phyloP scores from a whole-genome alignment of 2,329 filamentous ascomycete genomes.

The Colletotrichum melonis region DNA sequence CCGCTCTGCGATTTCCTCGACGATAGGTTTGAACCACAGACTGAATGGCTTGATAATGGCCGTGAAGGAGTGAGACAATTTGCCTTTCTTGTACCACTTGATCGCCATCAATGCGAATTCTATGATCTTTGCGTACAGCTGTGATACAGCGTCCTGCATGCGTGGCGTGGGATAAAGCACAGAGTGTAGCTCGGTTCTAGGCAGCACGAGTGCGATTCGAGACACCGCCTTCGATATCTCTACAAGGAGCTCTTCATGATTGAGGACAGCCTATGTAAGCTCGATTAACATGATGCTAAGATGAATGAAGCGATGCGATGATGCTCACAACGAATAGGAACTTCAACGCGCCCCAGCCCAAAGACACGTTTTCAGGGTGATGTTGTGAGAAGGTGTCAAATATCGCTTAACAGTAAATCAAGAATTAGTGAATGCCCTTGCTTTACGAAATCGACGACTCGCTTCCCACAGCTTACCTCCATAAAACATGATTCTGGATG shows the following conservation, averaged over 20 bases:
- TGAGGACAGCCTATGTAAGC: not conserved
- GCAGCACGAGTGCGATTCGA: not conserved
- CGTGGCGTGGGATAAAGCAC: not conserved
- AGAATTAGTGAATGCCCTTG: not conserved
- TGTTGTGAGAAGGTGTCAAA: constrained; percentile 14
- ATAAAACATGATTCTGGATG: constrained; percentile 10
- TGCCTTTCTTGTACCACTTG: not conserved
- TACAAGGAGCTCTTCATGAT: not conserved
- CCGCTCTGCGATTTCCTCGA: not conserved
- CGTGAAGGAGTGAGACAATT: not conserved
- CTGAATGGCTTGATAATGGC: not conserved
- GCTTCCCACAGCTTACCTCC: not conserved
- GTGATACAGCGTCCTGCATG: not conserved
- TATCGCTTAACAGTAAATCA: not conserved
- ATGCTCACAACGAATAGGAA: not conserved
- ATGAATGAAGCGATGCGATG: no score
- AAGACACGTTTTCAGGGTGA: constrained; percentile 5
- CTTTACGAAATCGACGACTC: not conserved
- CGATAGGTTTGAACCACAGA: not conserved
- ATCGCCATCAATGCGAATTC: not conserved
- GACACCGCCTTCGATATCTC: constrained; percentile 9
- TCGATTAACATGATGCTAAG: not conserved
- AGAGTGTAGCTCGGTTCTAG: not conserved
- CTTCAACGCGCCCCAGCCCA: constrained; percentile 7
- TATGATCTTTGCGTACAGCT: not conserved